Percentiles rank a stretch among this genome's conserved stretches.
phyloP scores from a whole-genome alignment of 2,329 filamentous ascomycete species.

The Apiospora saccharicola region DNA sequence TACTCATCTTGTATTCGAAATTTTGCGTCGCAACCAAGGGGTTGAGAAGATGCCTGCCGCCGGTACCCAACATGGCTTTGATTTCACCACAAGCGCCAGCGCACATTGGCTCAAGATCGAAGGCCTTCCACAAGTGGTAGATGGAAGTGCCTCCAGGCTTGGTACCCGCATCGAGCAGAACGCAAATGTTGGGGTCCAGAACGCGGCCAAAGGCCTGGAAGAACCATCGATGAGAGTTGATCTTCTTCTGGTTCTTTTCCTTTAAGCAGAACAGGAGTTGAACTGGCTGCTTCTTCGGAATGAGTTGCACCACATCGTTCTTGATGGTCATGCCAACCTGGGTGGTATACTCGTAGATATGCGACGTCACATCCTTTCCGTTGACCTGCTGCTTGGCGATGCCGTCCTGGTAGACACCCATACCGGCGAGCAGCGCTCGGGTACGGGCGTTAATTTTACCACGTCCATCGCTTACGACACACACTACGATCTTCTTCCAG shows the following conservation, averaged over 20 bases:
- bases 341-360: conserved; percentile 95
- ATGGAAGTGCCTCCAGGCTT: conserved; percentile 93
- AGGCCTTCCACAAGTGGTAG: conserved; percentile 98
- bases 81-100: conserved; percentile 98
- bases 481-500: conserved; percentile 99
- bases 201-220: conserved; percentile 96
- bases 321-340: conserved; percentile 89
- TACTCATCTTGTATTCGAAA: conserved; percentile 99
- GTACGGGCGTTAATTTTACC: conserved; percentile 92
- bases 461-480: conserved; percentile 93
- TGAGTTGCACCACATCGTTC: conserved; percentile 84
- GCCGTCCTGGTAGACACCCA: conserved; percentile 97
- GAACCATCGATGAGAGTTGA: conserved; percentile 99
- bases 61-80: conserved; percentile 92
- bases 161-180: conserved; percentile 94
- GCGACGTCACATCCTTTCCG: conserved; percentile 92
- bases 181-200: conserved; percentile 94
- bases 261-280: conserved; percentile 98
- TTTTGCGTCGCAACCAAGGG: conserved; percentile 96
- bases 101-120: conserved; percentile 97
- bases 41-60: conserved; percentile 84
- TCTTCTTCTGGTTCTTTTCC: conserved; percentile 99
- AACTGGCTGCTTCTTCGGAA: conserved; percentile 86
- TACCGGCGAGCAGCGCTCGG: conserved; percentile 84
- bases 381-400: conserved; percentile 99